Evolutionary conservation across 139 green algal species (phyloP), one percentile per base, ranked within the genome.

Genomic region (Astrephomene gubernaculifera): DNA sequence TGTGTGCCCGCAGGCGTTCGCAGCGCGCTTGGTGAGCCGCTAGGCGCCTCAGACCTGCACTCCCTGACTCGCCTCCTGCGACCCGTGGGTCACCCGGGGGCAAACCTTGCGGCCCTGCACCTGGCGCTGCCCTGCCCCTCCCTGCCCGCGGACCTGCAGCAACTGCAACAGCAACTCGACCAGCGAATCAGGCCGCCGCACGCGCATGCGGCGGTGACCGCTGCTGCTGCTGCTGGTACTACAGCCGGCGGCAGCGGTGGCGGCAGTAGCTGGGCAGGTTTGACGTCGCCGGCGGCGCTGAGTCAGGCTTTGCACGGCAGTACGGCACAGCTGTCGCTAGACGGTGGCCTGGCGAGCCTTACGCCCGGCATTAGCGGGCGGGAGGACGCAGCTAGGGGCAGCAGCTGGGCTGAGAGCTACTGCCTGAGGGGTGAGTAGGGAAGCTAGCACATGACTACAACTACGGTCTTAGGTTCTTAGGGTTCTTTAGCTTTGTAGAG

Each of bases 61-160:
- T 90, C 86, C 4, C 65, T 93, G 21, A 63, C 87, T 4, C 79
- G 80, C 19, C 87, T 94, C 69, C 81, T 94, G 39, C 80, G 67
- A 0, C 70, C 57, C 27, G 61, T 60, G 21, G 69, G 57, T n/a
- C 38, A 45, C 70, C 53, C 57, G 25, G 61, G 74, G 6, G 71
- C 78, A 6, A 86, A 88, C 75, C 60, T 95, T 43, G 88, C 85
- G 2, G 87, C 87, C 1, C 35, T 90, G 1, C 79, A 85, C 12
- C 29, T 94, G 74, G 68, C 84, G 4, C 71, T 95, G 52, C 90
- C 92, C 36, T 90, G 86, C 72, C 64, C 90, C 64, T 25, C 53
- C 2, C 84, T 93, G 45, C 65, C 65, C 14, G 65, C 64, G 6
- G 79, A 76, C 49, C 9, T 33, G 17, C 65, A 43, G 65, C 65